Conservation (phyloP, 2,329 filamentous ascomycete genomes). For the Colletotrichum cuscutae region DNA sequence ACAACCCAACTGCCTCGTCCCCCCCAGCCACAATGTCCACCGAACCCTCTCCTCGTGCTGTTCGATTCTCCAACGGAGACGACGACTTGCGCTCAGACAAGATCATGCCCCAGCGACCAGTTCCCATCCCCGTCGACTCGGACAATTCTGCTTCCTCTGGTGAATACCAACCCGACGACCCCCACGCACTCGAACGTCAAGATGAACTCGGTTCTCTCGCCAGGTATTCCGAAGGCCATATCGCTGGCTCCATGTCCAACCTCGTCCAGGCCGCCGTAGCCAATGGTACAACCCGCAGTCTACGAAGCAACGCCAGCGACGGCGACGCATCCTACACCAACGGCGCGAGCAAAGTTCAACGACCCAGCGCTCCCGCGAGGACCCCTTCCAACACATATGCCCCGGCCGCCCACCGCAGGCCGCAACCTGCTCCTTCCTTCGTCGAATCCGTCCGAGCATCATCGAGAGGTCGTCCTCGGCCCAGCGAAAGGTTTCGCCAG, state of each 20-base stretch:
- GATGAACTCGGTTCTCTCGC: conserved; percentile 58
- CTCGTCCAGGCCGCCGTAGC: conserved; percentile 38
- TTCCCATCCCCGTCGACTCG: conserved; percentile 52
- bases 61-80: conserved; percentile 65
- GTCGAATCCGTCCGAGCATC: conserved; percentile 59
- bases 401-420: conserved; percentile 69
- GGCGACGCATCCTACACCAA: conserved; percentile 39
- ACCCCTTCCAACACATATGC: conserved; percentile 86
- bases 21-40: conserved; percentile 37
- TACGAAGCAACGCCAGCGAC: conserved; percentile 39
- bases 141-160: conserved; percentile 60
- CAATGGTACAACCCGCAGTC: conserved; percentile 29
- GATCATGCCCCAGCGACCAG: conserved; percentile 50
- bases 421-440: conserved; percentile 54
- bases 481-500: conserved; percentile 69
- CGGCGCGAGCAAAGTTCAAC: conserved; percentile 61
- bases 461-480: conserved; percentile 61
- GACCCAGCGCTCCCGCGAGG: conserved; percentile 75
- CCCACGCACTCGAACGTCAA: conserved; percentile 58
- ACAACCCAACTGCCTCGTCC: neutral
- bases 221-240: conserved; percentile 55
- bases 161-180: conserved; percentile 55
- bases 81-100: conserved; percentile 55
- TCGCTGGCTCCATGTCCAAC: conserved; percentile 55
- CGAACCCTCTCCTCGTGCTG: conserved; percentile 64